Evolutionary conservation across 2,329 filamentous ascomycete species (phyloP).

Genomic region (Mycosphaerella arachidis): DNA sequence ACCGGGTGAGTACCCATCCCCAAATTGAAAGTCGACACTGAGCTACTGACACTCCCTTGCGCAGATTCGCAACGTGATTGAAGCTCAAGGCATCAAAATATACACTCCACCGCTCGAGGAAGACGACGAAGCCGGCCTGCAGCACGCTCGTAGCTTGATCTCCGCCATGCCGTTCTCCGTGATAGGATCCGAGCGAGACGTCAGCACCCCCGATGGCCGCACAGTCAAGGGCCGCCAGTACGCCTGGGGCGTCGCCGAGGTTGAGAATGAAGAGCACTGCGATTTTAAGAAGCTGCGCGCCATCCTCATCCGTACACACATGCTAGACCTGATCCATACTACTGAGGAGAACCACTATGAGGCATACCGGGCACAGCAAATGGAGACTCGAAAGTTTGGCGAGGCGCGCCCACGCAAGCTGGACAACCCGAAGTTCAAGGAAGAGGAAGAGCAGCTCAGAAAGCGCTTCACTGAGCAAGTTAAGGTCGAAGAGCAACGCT

Average conservation of each 20-base stretch:
- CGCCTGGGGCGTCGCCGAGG: conserved; percentile 97
- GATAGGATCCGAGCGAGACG: conserved; percentile 98
- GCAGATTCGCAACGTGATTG: conserved; percentile 89
- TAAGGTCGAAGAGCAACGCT: conserved; percentile 99
- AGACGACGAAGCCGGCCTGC: conserved; percentile 91
- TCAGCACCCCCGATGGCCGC: conserved; percentile 90
- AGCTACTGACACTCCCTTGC: conserved; percentile 28
- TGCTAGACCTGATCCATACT: conserved; percentile 99
- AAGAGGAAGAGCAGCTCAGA: conserved; percentile 95
- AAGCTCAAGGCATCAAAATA: conserved; percentile 99
- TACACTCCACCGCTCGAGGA: conserved; percentile 97
- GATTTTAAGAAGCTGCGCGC: conserved; percentile 99
- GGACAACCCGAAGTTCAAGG: conserved; percentile 99
- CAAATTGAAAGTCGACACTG: neutral
- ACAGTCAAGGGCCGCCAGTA: conserved; percentile 99
- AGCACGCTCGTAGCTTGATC: conserved; percentile 92
- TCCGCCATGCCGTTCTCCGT: conserved; percentile 97
- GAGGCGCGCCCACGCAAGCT: conserved; percentile 95
- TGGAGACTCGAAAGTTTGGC: conserved; percentile 99
- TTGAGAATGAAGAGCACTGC: conserved; percentile 99
- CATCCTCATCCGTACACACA: conserved; percentile 91
- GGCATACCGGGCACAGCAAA: conserved; percentile 97
- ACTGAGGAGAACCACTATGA: conserved; percentile 99
- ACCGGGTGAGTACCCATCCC: conserved; percentile 61
- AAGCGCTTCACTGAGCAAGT: conserved; percentile 99